A percentile compares a stretch with the other conserved stretches of the same genome.
These are phyloP conservation scores for Stropharia rugosoannulata DNA, from an alignment of 768 basidiomycete genomes.

Conservation along the genomic window DNA sequence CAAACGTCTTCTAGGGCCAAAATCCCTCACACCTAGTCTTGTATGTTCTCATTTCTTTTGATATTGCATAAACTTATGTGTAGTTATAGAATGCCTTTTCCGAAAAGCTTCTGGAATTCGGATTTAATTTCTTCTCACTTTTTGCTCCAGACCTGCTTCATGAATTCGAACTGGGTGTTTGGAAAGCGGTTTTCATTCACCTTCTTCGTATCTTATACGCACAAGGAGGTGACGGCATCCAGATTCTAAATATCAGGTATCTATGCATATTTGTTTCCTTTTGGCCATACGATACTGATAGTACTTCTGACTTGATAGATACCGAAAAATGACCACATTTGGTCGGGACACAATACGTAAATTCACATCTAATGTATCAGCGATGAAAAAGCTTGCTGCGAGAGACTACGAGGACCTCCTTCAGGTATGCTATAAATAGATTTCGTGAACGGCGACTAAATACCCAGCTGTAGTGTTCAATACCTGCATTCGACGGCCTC, in stretches of 20 bases:
- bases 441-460: neutral
- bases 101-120: constrained; percentile 4
- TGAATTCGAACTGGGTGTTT: constrained; percentile 39
- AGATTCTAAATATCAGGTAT: constrained; percentile 15
- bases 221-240: constrained; percentile 9
- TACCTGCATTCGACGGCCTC: constrained; percentile 33
- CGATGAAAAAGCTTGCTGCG: constrained; percentile 34
- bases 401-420: constrained; percentile 42
- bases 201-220: constrained; percentile 29
- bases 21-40: constrained; percentile 9
- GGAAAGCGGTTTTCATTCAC: constrained; percentile 36
- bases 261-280: neutral
- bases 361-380: constrained; percentile 32
- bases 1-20: neutral
- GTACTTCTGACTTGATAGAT: constrained; percentile 15
- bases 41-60: constrained; percentile 2
- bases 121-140: constrained; percentile 27
- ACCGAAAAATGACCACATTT: constrained; percentile 25
- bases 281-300: neutral
- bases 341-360: constrained; percentile 31
- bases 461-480: constrained; percentile 22
- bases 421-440: constrained; percentile 26
- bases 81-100: constrained; percentile 33
- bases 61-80: no score
- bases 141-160: constrained; percentile 37